Percentiles rank a stretch among this genome's conserved stretches.
phyloP scores from a whole-genome alignment of 1,139 yeast genomes.

The Candida anutae region DNA sequence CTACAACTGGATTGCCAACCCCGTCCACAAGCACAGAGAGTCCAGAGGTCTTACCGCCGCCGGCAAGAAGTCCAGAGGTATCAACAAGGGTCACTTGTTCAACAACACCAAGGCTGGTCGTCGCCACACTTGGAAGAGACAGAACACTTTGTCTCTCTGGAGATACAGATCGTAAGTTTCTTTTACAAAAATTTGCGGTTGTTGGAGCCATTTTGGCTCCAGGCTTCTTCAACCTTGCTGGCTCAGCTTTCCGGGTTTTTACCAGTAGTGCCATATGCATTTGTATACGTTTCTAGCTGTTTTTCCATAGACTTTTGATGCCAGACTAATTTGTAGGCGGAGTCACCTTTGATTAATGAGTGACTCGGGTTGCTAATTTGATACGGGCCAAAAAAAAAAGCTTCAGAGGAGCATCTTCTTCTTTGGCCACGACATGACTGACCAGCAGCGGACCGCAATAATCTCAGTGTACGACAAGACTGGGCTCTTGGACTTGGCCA shows the following conservation, averaged over 20 bases:
- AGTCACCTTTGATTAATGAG: neutral
- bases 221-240: no score
- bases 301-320: neutral
- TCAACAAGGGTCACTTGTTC: constrained; percentile 99
- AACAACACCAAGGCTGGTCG: constrained; percentile 98
- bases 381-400: no score
- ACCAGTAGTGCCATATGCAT: no score
- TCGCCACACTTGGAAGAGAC: constrained; percentile 99
- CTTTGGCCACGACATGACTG: constrained; percentile 15
- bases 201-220: no score
- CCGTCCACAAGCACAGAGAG: constrained; percentile 99
- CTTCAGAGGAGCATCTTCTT: no score
- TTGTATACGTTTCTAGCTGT: neutral
- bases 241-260: no score
- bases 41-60: constrained; percentile 97
- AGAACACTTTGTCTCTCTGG: constrained; percentile 98
- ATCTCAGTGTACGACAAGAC: constrained; percentile 96
- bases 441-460: constrained; percentile 75
- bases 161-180: constrained; percentile 87
- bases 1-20: constrained; percentile 99
- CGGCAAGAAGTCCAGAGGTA: constrained; percentile 99
- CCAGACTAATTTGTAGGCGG: neutral
- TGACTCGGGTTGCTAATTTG: no score
- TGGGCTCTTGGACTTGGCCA: constrained; percentile 90
- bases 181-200: no score